Evolutionary conservation across 495 filamentous ascomycete genomes (phyloP).

Genomic region (Penicillium odoratum): DNA sequence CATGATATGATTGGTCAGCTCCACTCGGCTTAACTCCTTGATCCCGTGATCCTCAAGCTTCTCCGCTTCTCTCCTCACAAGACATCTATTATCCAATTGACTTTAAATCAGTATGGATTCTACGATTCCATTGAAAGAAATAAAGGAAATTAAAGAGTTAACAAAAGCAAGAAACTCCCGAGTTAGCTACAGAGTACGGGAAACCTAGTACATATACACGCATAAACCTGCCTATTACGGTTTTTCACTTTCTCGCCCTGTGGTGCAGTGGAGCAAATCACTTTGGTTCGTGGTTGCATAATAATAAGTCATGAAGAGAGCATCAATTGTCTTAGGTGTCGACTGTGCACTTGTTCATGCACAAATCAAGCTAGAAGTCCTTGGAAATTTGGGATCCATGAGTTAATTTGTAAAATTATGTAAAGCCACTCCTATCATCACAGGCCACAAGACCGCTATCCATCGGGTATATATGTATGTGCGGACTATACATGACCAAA

Average conservation of each 20-base stretch:
- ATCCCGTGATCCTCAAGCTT: background rate
- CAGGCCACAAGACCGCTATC: constrained; percentile 55
- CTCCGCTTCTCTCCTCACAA: constrained; percentile 11
- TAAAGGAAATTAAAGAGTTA: too few relatives aligned
- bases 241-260: background rate
- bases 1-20: background rate
- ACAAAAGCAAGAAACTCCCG: too few relatives aligned
- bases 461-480: constrained; percentile 32
- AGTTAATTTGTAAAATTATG: too few relatives aligned
- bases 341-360: too few relatives aligned
- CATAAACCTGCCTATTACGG: constrained; percentile 2
- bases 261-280: background rate
- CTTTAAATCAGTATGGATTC: background rate
- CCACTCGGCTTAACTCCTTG: constrained; percentile 20
- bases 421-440: constrained; percentile 53
- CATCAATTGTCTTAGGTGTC: too few relatives aligned
- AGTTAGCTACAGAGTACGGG: too few relatives aligned
- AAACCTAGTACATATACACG: background rate
- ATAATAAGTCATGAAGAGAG: too few relatives aligned
- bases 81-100: background rate
- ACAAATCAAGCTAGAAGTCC: too few relatives aligned
- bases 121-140: too few relatives aligned
- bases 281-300: background rate
- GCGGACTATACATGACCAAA: constrained; percentile 47
- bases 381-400: too few relatives aligned